Evolutionary conservation across 2,329 filamentous ascomycete species (phyloP).

Genomic region (Aspergillus sp.): DNA sequence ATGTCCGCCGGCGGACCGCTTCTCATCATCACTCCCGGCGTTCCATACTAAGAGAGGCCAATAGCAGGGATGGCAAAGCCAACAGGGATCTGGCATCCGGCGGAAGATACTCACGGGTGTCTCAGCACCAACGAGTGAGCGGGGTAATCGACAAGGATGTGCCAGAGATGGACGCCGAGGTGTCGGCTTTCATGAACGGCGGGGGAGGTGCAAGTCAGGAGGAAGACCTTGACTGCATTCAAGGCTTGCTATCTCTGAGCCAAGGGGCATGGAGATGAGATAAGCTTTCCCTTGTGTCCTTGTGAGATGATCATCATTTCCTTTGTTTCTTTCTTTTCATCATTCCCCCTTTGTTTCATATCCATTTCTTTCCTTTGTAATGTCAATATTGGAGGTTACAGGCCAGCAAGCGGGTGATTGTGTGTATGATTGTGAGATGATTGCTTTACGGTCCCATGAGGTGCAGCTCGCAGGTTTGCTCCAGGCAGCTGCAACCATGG

Average conservation of each 20-base stretch:
- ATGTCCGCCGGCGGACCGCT: slow-evolving; percentile 40
- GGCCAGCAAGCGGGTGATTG: slow-evolving; percentile 33
- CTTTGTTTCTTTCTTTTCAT: slow-evolving; percentile 27
- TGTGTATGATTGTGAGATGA: slow-evolving; percentile 27
- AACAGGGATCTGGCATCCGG: slow-evolving; percentile 26
- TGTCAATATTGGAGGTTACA: slow-evolving; percentile 29
- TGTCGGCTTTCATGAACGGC: slow-evolving; percentile 73
- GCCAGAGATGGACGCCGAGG: slow-evolving; percentile 60
- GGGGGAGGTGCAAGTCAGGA: slow-evolving; percentile 63
- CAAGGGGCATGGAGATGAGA: slow-evolving; percentile 83
- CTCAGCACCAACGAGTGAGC: slow-evolving; percentile 26
- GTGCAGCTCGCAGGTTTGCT: background rate
- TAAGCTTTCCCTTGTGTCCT: slow-evolving; percentile 2
- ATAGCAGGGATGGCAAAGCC: slow-evolving; percentile 27
- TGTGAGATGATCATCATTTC: slow-evolving; percentile 21
- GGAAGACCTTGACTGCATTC: slow-evolving; percentile 83
- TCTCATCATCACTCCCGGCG: slow-evolving; percentile 34
- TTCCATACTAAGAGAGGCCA: slow-evolving; percentile 50
- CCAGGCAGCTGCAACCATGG: background rate
- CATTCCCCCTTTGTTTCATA: slow-evolving; percentile 23
- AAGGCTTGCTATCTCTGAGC: slow-evolving; percentile 83
- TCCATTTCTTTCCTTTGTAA: slow-evolving; percentile 19
- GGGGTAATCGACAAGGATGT: slow-evolving; percentile 40
- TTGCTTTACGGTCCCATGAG: slow-evolving; percentile 15
- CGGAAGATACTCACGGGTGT: slow-evolving; percentile 32